Evolutionary conservation across 345 rosid species (phyloP), one percentile per base, ranked within the genome.

Genomic region (Melaleuca quinquenervia): DNA sequence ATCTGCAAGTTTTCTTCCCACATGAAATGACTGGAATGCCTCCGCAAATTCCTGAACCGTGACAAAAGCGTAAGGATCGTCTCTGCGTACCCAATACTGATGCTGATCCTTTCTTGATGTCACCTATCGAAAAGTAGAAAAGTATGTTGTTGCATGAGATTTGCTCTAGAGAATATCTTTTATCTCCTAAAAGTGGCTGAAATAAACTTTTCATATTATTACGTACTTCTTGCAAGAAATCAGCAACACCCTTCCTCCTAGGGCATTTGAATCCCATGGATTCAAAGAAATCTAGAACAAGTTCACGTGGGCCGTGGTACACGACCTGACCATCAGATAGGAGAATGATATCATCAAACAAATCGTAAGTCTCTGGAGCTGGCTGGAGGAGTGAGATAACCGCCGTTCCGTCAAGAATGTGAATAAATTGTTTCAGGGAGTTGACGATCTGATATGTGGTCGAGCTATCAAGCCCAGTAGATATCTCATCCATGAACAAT

Each of bases 381-480:
- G 98, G 98, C 85, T 96, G 98, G 49, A 96, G 96, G 54, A 96
- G 96, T 1, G 98, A 95, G 87, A 95, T 93, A 83, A 93, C 83
- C 48, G 93, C 92, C 29, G 98, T 96, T 88, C 91, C 95, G 18
- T 90, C 83, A 21, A 93, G 82, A 86, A 93, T 92, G 86, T 94
- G 98, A 87, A 92, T 87, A 52, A 82, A 76, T 85, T 96, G 95
- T 92, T 86, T 95, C 49, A 96, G 88, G 26, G 94, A 94, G 76
- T 95, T 96, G 82, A 94, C 96, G 58, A 96, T 93, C 82, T 93
- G 95, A 84, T 84, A 95, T 52, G 98, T 95, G 21, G 96, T 96
- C 36, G 98, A 94, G 86, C 98, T 96, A 86, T 96, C 98, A 82
- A 96, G 85, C 45, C 98, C 98, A 36, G 95, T 95, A 11, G 98